A percentile compares a stretch with the other conserved stretches of the same genome.
These are phyloP conservation scores for Hyaloperonospora brassicae DNA, from an alignment of 352 stramenopile genomes.

Conservation along the genomic window DNA sequence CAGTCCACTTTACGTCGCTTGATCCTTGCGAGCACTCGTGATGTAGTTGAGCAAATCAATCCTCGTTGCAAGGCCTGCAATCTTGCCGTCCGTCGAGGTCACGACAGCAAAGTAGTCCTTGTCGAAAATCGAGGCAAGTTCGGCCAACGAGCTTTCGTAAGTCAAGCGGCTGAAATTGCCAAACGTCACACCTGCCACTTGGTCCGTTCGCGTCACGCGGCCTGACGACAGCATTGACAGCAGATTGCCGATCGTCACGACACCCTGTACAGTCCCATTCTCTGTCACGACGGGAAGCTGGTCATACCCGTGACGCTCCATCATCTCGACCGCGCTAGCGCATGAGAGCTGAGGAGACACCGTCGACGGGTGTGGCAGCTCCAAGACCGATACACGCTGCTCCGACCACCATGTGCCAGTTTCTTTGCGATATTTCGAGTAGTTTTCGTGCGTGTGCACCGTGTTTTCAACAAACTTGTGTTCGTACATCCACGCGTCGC, in stretches of 20 bases:
- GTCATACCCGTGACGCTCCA: slow-evolving; percentile 88
- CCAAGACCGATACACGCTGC: slow-evolving; percentile 73
- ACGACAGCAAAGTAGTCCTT: slow-evolving; percentile 93
- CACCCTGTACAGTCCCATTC: slow-evolving; percentile 75
- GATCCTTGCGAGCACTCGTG: slow-evolving; percentile 29
- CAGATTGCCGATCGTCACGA: slow-evolving; percentile 95
- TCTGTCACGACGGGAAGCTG: slow-evolving; percentile 68
- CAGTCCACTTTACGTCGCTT: too few species aligned
- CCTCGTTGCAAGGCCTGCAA: slow-evolving; percentile 90
- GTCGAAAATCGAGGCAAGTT: slow-evolving; percentile 92
- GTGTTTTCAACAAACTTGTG: slow-evolving; percentile 65
- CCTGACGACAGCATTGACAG: slow-evolving; percentile 85
- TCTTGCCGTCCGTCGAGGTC: slow-evolving; percentile 51
- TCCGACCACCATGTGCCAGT: slow-evolving; percentile 89
- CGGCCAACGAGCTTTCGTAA: slow-evolving; percentile 76
- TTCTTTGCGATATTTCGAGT: slow-evolving; percentile 54
- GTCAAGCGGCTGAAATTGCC: slow-evolving; percentile 90
- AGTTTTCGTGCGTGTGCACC: slow-evolving; percentile 65
- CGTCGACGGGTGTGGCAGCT: slow-evolving; percentile 76
- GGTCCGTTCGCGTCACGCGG: slow-evolving; percentile 70
- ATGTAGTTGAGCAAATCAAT: slow-evolving; percentile 97
- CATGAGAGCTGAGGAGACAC: slow-evolving; percentile 79
- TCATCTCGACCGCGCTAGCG: slow-evolving; percentile 88
- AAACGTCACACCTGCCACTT: slow-evolving; percentile 88
- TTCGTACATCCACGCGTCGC: slow-evolving; percentile 90